Evolutionary conservation across 1,139 yeast genomes (phyloP).

Genomic region (Geotrichum reessii): DNA sequence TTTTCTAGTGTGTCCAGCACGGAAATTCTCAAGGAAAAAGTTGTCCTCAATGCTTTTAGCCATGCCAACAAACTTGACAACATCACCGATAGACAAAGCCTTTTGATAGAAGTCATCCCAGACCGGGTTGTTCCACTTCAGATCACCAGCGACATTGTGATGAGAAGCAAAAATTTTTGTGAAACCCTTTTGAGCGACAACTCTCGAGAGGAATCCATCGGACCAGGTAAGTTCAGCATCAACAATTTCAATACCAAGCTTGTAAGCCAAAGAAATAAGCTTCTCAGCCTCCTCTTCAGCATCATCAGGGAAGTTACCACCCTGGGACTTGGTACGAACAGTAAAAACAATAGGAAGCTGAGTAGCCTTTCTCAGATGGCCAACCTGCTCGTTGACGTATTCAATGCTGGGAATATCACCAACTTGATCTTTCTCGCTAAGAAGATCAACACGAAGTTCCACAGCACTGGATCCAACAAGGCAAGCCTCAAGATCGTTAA

Average conservation of each 20-base stretch:
- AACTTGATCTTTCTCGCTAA: conserved; percentile 45
- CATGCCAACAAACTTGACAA: conserved; percentile 77
- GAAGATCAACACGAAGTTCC: conserved; percentile 73
- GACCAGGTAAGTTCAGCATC: conserved; percentile 50
- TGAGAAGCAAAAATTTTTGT: conserved; percentile 78
- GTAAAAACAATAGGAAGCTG: conserved; percentile 77
- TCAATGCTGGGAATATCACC: conserved; percentile 30
- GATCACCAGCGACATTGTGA: conserved; percentile 60
- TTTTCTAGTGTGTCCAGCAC: conserved; percentile 40
- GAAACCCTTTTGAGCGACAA: conserved; percentile 47
- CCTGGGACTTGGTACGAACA: conserved; percentile 70
- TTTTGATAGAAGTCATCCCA: conserved; percentile 70
- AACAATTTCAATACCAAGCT: conserved; percentile 50
- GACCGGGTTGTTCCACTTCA: conserved; percentile 61
- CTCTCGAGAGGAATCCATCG: conserved; percentile 39
- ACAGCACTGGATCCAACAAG: conserved; percentile 69
- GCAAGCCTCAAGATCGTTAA: conserved; percentile 46
- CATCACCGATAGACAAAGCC: conserved; percentile 62
- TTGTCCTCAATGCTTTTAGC: conserved; percentile 66
- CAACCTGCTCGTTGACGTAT: conserved; percentile 70
- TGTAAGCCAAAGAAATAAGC: conserved; percentile 59
- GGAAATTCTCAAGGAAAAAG: conserved; percentile 61
- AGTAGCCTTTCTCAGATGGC: conserved; percentile 58
- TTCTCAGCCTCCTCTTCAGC: conserved; percentile 45
- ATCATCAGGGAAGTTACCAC: conserved; percentile 68